Base-by-base conservation (phyloP, 2,329 filamentous ascomycete species). In the Paecilomyces variotii region DNA sequence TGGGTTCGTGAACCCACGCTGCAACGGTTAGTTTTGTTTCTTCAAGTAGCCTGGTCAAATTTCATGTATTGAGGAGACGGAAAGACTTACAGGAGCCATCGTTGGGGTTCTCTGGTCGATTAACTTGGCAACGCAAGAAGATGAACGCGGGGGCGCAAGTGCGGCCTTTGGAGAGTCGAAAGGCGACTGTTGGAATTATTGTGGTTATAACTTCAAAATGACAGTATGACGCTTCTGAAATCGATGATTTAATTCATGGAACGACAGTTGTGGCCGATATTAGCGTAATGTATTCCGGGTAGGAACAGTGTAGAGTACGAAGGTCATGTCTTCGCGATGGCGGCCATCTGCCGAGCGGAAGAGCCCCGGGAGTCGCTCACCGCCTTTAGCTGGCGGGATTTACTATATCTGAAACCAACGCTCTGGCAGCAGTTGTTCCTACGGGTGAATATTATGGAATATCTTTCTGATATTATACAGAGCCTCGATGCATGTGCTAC, bases 1-100 rank as follows among this genome's bases (percentile, higher is more conserved):
- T 28, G 77, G 75, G 58, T 80, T 77, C 34, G 76, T 82, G 63
- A 76, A 74, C 27, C 74, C 76, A 63, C 78, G 77, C 76, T 82
- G 56, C 9, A 26, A 34, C 56, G n/a, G 28, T 56, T 54, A 58
- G 57, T 53, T 49, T 55, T 14, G 11, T 6, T 24, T 56, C n/a
- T 7, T 35, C 2, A 24, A 53, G 19, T 19, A 1, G 19, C 19
- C 19, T 19, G 12, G 7, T 39, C 19, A 34, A 55, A n/a, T 1
- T 27, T 6, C 5, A 30, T 56, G 6, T 50, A 27, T 45, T 19
- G 30, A 53, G 28, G 39, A 35, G 19, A n/a, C 2, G 2, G 24
- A 7, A 10, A 7, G 54, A 62, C 63, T 63, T 71, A 70, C 68
- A 71, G 75, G 75, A 67, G 69, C 63, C 69, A 72, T 73, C 54